Base-by-base conservation (phyloP, 192 early-diverging fungal genomes). In the Coemansia sp. region DNA sequence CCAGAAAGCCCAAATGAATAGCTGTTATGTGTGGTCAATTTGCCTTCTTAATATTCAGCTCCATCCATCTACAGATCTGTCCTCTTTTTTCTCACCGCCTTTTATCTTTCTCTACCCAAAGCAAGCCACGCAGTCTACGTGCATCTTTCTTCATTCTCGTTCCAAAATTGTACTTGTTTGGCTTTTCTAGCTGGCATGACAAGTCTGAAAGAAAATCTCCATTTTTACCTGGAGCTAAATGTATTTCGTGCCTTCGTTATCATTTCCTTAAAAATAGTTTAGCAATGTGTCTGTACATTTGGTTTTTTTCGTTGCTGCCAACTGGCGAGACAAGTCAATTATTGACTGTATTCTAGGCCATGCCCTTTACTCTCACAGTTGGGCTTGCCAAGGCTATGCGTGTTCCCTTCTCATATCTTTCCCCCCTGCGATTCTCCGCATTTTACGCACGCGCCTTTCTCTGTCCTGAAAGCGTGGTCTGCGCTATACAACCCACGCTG, bases 401-500 rank as follows among this genome's bases (percentile, higher is more conserved):
- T 39, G 56, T 23, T 57, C 56, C 56, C 56, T 57, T 21, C 21
- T 21, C 21, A 21, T 10, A 3, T 57, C 32, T 39, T 19, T 59
- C 1, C 3, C 6, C 18, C 15, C 2, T 32, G 8, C 11, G 9
- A 18, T 59, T 9, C 57, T 38, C 57, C 57, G 57, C 57, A 59
- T 16, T 41, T 26, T 26, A 9, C 11, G 47, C 57, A 59, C 57
- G 16, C 39, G 39, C 57, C n/a, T 41, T 59, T 38, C 57, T 39
- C 8, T 59, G 38, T 41, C 39, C 57, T 59, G 57, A 18, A 2
- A 41, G 57, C 57, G 39, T 59, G 57, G 57, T 38, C 32, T 6
- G 12, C 16, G 7, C 13, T 5, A 38, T 59, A 41, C 39, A 59
- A 42, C 57, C 57, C 57, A 59, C 57, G 57, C 15, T 59, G 57